A percentile compares a stretch with the other conserved stretches of the same genome.
These are phyloP conservation scores for Carex myosuroides DNA, from an alignment of 176 grass and related monocot species.

Conservation along the genomic window DNA sequence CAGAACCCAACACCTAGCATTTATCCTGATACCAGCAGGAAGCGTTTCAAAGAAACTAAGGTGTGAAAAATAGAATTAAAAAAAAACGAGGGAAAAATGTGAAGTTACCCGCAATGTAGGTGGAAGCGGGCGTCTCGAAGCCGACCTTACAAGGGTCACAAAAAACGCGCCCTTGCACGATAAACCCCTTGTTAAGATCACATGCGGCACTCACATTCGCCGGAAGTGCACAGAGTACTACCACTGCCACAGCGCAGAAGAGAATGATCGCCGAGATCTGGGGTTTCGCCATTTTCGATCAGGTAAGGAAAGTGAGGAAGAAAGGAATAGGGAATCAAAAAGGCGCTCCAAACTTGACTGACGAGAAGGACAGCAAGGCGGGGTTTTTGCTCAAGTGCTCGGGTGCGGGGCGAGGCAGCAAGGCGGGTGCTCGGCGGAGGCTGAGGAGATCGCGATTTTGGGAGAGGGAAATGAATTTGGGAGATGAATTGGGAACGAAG, in stretches of 20 bases:
- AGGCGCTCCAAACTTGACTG: no score
- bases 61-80: background rate
- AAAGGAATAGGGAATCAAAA: background rate
- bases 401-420: no score
- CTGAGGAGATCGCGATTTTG: no score
- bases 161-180: conserved; percentile 78
- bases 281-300: conserved; percentile 20
- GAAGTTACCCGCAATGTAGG: conserved; percentile 61
- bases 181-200: conserved; percentile 38
- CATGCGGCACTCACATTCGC: conserved; percentile 9
- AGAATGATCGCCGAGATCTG: conserved; percentile 9
- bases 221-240: conserved; percentile 14
- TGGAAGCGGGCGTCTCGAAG: conserved; percentile 86
- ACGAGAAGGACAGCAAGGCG: no score
- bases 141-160: conserved; percentile 80
- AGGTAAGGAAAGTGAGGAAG: background rate
- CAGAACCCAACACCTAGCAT: background rate
- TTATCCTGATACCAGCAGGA: background rate
- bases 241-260: conserved; percentile 4
- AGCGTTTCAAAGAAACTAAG: background rate
- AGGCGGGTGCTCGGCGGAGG: no score
- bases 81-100: background rate
- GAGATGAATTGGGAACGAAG: no score
- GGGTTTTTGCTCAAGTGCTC: no score
- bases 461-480: no score